phyloP scores from a whole-genome alignment of 2,329 filamentous ascomycete genomes.

The Amesomyces nigricolor region DNA sequence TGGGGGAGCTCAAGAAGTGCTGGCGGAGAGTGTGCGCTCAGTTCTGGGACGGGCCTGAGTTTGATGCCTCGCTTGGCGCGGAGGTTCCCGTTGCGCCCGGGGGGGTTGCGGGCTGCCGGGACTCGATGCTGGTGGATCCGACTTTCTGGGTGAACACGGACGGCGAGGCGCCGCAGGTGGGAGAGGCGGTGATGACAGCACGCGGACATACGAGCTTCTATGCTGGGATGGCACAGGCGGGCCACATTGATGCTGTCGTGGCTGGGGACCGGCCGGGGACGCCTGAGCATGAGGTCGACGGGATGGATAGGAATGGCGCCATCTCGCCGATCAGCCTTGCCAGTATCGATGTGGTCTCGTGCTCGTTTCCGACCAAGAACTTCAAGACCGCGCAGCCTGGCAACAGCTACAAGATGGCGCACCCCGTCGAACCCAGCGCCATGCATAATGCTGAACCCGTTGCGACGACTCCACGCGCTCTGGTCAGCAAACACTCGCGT shows the following conservation, averaged over 20 bases:
- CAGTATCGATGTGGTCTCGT: constrained; percentile 58
- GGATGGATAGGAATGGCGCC: constrained; percentile 33
- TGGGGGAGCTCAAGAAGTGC: constrained; percentile 92
- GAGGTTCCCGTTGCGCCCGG: constrained; percentile 69
- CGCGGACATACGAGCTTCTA: constrained; percentile 38
- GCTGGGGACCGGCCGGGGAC: constrained; percentile 43
- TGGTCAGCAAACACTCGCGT: constrained; percentile 55
- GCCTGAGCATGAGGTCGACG: constrained; percentile 36
- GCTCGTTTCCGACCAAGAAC: constrained; percentile 55
- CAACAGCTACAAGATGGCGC: constrained; percentile 43
- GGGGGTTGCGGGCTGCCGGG: constrained; percentile 59
- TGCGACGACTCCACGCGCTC: constrained; percentile 52
- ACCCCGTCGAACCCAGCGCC: constrained; percentile 51
- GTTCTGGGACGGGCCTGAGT: constrained; percentile 77
- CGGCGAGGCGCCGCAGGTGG: constrained; percentile 41
- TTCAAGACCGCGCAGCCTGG: constrained; percentile 37
- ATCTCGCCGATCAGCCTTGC: constrained; percentile 51
- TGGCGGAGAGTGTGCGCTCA: constrained; percentile 87
- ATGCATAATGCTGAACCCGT: constrained; percentile 44
- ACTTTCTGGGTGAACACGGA: constrained; percentile 47
- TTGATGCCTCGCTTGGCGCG: constrained; percentile 53
- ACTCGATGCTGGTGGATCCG: constrained; percentile 47
- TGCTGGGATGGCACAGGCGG: constrained; percentile 42
- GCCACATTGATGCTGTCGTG: constrained; percentile 44
- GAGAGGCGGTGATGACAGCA: constrained; percentile 34